Evolutionary conservation across 2,329 filamentous ascomycete genomes (phyloP).

Genomic region (Botrytis cinerea): DNA sequence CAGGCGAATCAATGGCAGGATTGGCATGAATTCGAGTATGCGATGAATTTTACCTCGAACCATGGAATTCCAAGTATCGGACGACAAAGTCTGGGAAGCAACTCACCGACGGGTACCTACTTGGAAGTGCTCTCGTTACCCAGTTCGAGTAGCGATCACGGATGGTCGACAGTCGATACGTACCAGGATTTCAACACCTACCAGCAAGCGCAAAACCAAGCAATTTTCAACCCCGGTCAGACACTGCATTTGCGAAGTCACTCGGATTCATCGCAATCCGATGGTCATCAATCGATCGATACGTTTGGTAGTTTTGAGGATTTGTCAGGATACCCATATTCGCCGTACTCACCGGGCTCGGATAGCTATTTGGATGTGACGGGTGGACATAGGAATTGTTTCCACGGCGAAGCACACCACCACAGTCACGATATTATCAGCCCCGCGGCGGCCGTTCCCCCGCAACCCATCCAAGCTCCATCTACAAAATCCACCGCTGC

Average conservation of each 20-base stretch:
- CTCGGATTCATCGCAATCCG: conserved; percentile 80
- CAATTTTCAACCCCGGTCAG: conserved; percentile 88
- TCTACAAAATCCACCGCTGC: conserved; percentile 61
- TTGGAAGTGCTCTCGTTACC: conserved; percentile 82
- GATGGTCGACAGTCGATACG: conserved; percentile 81
- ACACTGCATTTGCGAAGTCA: conserved; percentile 85
- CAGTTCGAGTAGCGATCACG: conserved; percentile 79
- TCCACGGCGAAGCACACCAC: conserved; percentile 56
- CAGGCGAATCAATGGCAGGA: conserved; percentile 67
- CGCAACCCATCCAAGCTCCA: conserved; percentile 68
- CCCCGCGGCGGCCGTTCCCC: conserved; percentile 66
- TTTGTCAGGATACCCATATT: conserved; percentile 62
- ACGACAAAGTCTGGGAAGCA: conserved; percentile 55
- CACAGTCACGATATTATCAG: conserved; percentile 60
- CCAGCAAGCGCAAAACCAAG: conserved; percentile 57
- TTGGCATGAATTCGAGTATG: conserved; percentile 78
- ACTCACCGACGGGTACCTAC: conserved; percentile 76
- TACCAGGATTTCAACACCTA: conserved; percentile 71
- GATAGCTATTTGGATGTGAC: conserved; percentile 68
- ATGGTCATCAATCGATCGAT: conserved; percentile 59
- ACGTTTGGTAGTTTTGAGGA: conserved; percentile 80
- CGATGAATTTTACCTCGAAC: conserved; percentile 55
- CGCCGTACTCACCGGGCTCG: conserved; percentile 80
- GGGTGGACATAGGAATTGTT: conserved; percentile 59
- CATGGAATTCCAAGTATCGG: conserved; percentile 51